Evolutionary conservation across 371 early-diverging fungal species (phyloP).

Genomic region (Mortierella sp.): DNA sequence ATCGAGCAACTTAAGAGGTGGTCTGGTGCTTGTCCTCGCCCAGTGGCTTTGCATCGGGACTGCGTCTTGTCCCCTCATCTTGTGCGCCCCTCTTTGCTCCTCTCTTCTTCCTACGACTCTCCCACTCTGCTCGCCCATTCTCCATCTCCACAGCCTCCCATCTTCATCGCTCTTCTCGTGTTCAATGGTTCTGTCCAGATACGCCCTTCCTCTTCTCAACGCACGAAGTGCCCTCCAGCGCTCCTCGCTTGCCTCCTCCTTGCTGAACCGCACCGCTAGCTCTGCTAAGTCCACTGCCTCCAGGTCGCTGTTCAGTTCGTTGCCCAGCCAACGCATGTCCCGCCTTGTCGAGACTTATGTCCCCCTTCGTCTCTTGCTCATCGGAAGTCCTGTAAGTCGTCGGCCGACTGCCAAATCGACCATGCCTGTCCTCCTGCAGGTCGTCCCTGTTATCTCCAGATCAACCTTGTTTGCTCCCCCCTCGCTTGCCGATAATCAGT

Average conservation of each 20-base stretch:
- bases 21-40: too few species aligned
- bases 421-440: background rate
- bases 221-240: conserved; percentile 9
- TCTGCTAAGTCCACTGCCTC: background rate
- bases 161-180: background rate
- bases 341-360: conserved; percentile 24
- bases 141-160: background rate
- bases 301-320: conserved; percentile 29
- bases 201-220: conserved; percentile 24
- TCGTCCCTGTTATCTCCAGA: background rate
- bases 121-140: background rate
- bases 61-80: too few species aligned
- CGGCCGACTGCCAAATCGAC: background rate
- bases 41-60: too few species aligned
- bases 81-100: background rate
- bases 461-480: too few species aligned
- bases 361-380: conserved; percentile 65
- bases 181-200: conserved; percentile 36
- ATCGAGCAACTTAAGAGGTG: too few species aligned
- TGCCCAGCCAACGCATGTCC: conserved; percentile 24
- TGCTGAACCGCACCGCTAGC: background rate
- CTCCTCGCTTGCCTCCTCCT: conserved; percentile 1
- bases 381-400: conserved; percentile 69
- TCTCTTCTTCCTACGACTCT: background rate
- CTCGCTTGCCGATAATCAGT: background rate